Percentiles rank a stretch among this genome's conserved stretches.
phyloP scores from a whole-genome alignment of 306 rosid genomes.

The Astragalus glycyphyllos region DNA sequence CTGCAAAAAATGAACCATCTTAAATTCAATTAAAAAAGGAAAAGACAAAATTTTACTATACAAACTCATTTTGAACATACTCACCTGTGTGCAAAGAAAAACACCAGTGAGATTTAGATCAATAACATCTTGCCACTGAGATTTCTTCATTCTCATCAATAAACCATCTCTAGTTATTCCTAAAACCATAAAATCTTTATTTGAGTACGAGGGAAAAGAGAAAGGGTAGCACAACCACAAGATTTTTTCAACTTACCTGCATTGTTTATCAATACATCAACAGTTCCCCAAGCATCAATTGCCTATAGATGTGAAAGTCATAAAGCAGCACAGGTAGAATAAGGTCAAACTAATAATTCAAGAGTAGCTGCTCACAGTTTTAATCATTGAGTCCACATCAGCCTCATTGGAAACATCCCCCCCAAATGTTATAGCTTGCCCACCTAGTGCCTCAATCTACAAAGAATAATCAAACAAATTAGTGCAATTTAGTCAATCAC shows the following conservation, averaged over 20 bases:
- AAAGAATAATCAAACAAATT: slow-evolving; percentile 40
- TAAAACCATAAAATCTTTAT: slow-evolving; percentile 48
- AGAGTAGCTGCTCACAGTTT: slow-evolving; percentile 65
- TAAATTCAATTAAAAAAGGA: slow-evolving; percentile 34
- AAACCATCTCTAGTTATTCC: slow-evolving; percentile 94
- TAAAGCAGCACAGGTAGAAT: slow-evolving; percentile 44
- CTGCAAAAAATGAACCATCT: slow-evolving; percentile 53
- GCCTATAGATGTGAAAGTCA: slow-evolving; percentile 66
- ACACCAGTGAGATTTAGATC: slow-evolving; percentile 97
- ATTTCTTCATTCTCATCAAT: slow-evolving; percentile 94
- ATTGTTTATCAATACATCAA: slow-evolving; percentile 86
- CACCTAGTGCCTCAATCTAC: slow-evolving; percentile 84
- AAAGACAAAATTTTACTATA: slow-evolving; percentile 26
- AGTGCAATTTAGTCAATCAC: slow-evolving; percentile 24
- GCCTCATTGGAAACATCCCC: slow-evolving; percentile 94
- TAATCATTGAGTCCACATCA: slow-evolving; percentile 86
- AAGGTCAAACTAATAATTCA: slow-evolving; percentile 42
- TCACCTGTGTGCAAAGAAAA: slow-evolving; percentile 82
- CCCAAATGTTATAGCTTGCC: slow-evolving; percentile 83
- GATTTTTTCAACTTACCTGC: slow-evolving; percentile 63
- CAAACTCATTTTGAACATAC: slow-evolving; percentile 35
- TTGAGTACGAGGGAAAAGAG: slow-evolving; percentile 14
- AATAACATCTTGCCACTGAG: slow-evolving; percentile 95
- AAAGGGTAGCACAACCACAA: slow-evolving; percentile 29
- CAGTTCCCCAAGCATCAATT: slow-evolving; percentile 95